Evolutionary conservation across 1,284 basidiomycete species (phyloP).

Genomic region (Tetrapyrgos nigripes): DNA sequence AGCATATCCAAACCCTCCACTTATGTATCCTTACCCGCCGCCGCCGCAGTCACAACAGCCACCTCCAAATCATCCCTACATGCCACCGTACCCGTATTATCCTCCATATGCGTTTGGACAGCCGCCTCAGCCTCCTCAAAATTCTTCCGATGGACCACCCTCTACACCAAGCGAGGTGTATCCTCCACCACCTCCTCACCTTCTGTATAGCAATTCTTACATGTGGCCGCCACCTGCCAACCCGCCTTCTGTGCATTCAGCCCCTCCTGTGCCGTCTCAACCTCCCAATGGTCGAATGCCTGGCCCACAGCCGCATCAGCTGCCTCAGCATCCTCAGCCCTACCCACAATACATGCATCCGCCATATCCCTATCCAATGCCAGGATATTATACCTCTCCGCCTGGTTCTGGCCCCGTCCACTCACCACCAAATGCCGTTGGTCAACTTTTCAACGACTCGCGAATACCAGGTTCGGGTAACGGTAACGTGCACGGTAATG

Average conservation of each 20-base stretch:
- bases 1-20: constrained; percentile 43
- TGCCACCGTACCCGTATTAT: constrained; percentile 33
- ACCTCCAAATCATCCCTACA: constrained; percentile 38
- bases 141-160: constrained; percentile 39
- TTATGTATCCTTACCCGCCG: constrained; percentile 44
- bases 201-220: constrained; percentile 46
- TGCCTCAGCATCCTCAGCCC: constrained; percentile 37
- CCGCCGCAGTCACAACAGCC: no score
- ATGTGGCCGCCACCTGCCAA: constrained; percentile 41
- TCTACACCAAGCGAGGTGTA: constrained; percentile 43
- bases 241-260: constrained; percentile 13
- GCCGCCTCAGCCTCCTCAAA: constrained; percentile 40
- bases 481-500: neutral
- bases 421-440: constrained; percentile 35
- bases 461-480: constrained; percentile 29
- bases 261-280: constrained; percentile 17
- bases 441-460: constrained; percentile 34
- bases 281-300: constrained; percentile 18
- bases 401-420: constrained; percentile 48
- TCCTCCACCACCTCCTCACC: constrained; percentile 36
- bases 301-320: constrained; percentile 27
- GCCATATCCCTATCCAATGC: constrained; percentile 51
- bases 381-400: constrained; percentile 52
- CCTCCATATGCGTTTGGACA: constrained; percentile 39
- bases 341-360: constrained; percentile 41